Evolutionary conservation across 139 green algal species (phyloP).

Genomic region (Choricystis sp.): DNA sequence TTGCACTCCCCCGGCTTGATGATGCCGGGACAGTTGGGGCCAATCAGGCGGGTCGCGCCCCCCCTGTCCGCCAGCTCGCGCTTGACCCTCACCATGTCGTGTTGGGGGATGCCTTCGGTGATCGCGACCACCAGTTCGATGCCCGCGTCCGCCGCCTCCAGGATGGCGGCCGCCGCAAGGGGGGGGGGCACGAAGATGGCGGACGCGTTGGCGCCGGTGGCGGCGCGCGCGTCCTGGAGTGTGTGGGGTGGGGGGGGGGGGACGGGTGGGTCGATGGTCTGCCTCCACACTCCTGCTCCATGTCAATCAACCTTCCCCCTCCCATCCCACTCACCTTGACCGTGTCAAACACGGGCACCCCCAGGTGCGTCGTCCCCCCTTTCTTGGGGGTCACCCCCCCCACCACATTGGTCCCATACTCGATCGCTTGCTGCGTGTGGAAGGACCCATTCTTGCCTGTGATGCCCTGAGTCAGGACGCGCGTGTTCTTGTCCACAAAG

Average conservation of each 20-base stretch:
- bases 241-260: not conserved
- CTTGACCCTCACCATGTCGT: constrained; percentile 63
- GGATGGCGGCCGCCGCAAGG: constrained; percentile 82
- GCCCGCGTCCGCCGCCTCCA: constrained; percentile 87
- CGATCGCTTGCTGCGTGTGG: constrained; percentile 94
- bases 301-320: not conserved
- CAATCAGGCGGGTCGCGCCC: constrained; percentile 82
- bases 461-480: constrained; percentile 86
- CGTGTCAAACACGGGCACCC: constrained; percentile 84
- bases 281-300: not conserved
- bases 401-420: constrained; percentile 96
- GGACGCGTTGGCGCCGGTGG: constrained; percentile 57
- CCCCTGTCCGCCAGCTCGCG: constrained; percentile 50
- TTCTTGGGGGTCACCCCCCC: constrained; percentile 94
- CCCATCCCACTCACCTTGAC: constrained; percentile 3
- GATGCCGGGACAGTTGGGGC: constrained; percentile 95
- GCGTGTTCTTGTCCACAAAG: constrained; percentile 91
- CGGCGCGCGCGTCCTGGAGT: constrained; percentile 73
- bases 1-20: constrained; percentile 98
- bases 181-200: constrained; percentile 94
- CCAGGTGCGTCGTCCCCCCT: constrained; percentile 83
- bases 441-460: constrained; percentile 98
- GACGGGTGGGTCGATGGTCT: not conserved
- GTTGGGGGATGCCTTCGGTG: constrained; percentile 88
- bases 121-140: constrained; percentile 96